Conservation (phyloP, 129 eudicot species). For the Saposhnikovia divaricata region DNA sequence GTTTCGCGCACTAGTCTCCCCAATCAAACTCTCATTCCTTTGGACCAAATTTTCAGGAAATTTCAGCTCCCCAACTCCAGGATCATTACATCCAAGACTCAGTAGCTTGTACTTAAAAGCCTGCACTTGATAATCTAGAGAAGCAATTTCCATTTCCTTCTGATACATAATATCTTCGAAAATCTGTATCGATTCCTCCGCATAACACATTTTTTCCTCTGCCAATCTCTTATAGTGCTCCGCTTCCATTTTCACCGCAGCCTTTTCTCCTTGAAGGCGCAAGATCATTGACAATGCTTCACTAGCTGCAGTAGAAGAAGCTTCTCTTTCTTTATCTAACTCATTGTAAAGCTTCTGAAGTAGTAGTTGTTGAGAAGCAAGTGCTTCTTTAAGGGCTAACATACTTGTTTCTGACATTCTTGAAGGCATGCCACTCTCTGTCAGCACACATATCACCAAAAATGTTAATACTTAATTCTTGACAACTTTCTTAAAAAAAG, state of each 20-base stretch:
- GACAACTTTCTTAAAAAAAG: background rate
- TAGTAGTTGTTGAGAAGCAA: constrained; percentile 63
- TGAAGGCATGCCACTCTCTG: constrained; percentile 18
- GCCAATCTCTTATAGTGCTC: constrained; percentile 83
- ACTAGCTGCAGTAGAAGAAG: constrained; percentile 73
- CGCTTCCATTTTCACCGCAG: constrained; percentile 83
- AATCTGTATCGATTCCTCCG: constrained; percentile 66
- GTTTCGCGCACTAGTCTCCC: constrained; percentile 31
- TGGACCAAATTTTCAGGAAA: constrained; percentile 58
- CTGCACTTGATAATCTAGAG: constrained; percentile 74
- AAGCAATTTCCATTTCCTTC: constrained; percentile 80
- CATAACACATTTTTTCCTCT: constrained; percentile 78
- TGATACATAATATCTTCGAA: constrained; percentile 66
- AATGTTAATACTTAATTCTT: background rate
- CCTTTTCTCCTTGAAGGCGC: constrained; percentile 87
- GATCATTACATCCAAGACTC: constrained; percentile 63
- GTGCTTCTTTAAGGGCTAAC: constrained; percentile 47
- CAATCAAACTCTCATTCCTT: constrained; percentile 32
- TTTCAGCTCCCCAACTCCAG: constrained; percentile 41
- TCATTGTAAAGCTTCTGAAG: constrained; percentile 78
- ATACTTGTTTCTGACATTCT: constrained; percentile 24
- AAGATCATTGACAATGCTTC: constrained; percentile 80
- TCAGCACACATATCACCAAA: constrained; percentile 14
- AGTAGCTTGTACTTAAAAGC: constrained; percentile 57
- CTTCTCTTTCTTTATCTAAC: constrained; percentile 81